phyloP scores from a whole-genome alignment of 805 yeast genomes.

The Saturnispora saitoi region DNA sequence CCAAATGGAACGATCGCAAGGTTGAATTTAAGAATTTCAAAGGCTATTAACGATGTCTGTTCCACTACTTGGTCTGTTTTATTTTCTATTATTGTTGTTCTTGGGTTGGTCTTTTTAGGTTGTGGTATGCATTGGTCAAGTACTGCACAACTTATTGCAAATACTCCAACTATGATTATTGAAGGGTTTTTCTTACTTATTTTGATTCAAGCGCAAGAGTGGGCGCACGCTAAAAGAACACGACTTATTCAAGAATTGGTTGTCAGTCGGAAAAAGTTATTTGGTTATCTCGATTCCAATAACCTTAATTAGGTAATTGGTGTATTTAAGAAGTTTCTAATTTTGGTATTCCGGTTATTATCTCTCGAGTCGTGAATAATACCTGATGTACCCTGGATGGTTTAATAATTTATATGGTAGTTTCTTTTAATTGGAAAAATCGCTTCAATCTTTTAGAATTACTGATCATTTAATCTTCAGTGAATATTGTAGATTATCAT shows the following conservation, averaged over 20 bases:
- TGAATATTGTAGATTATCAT: no score
- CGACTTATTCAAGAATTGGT: constrained; percentile 9
- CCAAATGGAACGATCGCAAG: constrained; percentile 8
- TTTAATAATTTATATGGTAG: no score
- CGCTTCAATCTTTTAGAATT: no score
- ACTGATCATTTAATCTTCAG: no score
- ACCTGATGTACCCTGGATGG: no score
- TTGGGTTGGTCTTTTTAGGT: constrained; percentile 28
- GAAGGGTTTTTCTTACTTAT: constrained; percentile 35
- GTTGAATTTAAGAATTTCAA: constrained; percentile 12
- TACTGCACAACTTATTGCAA: constrained; percentile 33
- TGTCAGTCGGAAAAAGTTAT: constrained; percentile 8
- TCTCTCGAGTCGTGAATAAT: no score
- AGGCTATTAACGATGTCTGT: constrained; percentile 24
- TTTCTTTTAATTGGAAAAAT: no score
- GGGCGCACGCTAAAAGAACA: constrained; percentile 16
- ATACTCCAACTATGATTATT: constrained; percentile 37
- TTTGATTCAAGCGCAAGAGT: constrained; percentile 31
- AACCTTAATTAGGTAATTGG: neutral
- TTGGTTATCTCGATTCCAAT: constrained; percentile 2
- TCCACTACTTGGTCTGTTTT: constrained; percentile 29
- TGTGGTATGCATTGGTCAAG: constrained; percentile 30
- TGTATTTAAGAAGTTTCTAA: no score
- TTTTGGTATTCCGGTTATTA: no score
- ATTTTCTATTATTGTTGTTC: constrained; percentile 21